These are phyloP conservation scores for Aspergillus luchuensis DNA, from an alignment of 2,329 filamentous ascomycete species.

Conservation along the genomic window DNA sequence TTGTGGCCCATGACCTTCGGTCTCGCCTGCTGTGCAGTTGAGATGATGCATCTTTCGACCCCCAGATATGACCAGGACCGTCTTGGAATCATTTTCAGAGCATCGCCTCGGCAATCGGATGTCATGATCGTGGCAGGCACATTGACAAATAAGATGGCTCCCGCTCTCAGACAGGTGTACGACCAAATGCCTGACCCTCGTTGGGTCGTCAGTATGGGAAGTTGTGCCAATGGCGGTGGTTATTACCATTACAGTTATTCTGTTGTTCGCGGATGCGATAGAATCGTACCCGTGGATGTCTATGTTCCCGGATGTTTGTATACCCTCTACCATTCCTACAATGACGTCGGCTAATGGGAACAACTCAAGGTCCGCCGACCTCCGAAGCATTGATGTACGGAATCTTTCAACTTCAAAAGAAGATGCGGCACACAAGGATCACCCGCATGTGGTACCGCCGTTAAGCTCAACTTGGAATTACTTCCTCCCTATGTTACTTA, in stretches of 20 bases:
- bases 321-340: constrained; percentile 24
- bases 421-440: constrained; percentile 66
- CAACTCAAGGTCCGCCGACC: constrained; percentile 50
- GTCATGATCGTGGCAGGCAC: constrained; percentile 94
- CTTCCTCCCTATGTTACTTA: not conserved
- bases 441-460: constrained; percentile 62
- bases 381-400: constrained; percentile 61
- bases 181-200: constrained; percentile 94
- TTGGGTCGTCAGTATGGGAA: constrained; percentile 86
- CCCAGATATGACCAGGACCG: constrained; percentile 90
- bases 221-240: constrained; percentile 81
- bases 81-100: constrained; percentile 86
- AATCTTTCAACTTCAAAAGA: constrained; percentile 78
- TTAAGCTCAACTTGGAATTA: constrained; percentile 26
- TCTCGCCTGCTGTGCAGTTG: constrained; percentile 85
- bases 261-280: constrained; percentile 74
- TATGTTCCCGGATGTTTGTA: constrained; percentile 78
- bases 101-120: constrained; percentile 82
- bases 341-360: constrained; percentile 11
- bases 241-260: constrained; percentile 89
- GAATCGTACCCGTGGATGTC: constrained; percentile 80
- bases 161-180: constrained; percentile 85
- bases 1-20: constrained; percentile 93
- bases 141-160: constrained; percentile 94
- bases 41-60: constrained; percentile 93